A percentile compares a stretch with the other conserved stretches of the same genome.
phyloP scores from a whole-genome alignment of 2,329 filamentous ascomycete genomes.

The Cordyceps cicadae region DNA sequence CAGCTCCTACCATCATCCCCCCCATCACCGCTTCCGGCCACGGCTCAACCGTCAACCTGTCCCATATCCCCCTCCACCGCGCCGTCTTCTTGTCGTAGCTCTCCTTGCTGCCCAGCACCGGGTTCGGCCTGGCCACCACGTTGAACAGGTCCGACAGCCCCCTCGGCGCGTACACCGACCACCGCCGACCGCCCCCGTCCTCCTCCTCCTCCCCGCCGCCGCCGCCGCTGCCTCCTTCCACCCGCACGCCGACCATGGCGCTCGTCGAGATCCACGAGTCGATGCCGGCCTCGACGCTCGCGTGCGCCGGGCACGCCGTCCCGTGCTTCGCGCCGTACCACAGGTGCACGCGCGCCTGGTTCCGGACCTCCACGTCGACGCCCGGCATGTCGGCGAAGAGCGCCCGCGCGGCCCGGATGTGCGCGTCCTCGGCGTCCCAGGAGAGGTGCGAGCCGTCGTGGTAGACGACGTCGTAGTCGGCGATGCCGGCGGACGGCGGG shows the following conservation, averaged over 20 bases:
- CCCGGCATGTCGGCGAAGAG: constrained; percentile 23
- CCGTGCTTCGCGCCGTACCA: constrained; percentile 29
- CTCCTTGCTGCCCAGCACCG: constrained; percentile 20
- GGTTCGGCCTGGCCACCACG: constrained; percentile 26
- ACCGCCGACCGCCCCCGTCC: constrained; percentile 14
- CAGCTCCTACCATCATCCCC: too few species aligned
- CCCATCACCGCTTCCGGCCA: constrained; percentile 14
- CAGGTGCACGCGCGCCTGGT: constrained; percentile 30
- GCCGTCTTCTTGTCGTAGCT: constrained; percentile 24
- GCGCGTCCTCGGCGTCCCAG: constrained; percentile 27
- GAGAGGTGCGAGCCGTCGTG: constrained; percentile 26
- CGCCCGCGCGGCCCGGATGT: constrained; percentile 22
- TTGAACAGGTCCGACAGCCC: constrained; percentile 28
- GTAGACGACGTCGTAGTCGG: constrained; percentile 31
- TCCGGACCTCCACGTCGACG: constrained; percentile 28
- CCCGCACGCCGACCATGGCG: constrained; percentile 24
- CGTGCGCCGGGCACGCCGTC: constrained; percentile 21
- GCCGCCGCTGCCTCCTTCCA: not conserved
- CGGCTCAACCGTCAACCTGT: constrained; percentile 19
- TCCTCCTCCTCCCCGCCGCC: not conserved
- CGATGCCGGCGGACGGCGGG: constrained; percentile 25
- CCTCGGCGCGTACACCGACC: constrained; percentile 28
- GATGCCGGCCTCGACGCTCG: constrained; percentile 25
- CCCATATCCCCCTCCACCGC: constrained; percentile 25
- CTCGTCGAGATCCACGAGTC: constrained; percentile 27